phyloP scores from a whole-genome alignment of 345 rosid genomes.

The Brassica cretica region DNA sequence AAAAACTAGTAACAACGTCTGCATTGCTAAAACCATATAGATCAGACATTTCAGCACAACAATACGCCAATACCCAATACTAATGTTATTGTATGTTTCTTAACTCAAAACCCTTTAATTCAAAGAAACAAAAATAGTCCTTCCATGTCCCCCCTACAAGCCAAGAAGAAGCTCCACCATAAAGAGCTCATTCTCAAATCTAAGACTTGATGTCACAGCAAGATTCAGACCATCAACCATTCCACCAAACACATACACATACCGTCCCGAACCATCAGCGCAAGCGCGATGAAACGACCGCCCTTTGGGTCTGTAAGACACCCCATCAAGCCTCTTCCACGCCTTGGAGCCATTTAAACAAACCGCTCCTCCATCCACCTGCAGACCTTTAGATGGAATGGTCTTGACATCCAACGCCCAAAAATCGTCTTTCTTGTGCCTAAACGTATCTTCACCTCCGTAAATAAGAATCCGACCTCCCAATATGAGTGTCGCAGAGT shows the following conservation, averaged over 20 bases:
- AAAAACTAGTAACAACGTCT: neutral
- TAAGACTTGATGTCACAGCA: slow-evolving; percentile 54
- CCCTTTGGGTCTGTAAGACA: slow-evolving; percentile 55
- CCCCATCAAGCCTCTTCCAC: slow-evolving; percentile 65
- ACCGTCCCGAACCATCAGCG: slow-evolving; percentile 63
- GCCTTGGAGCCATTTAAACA: slow-evolving; percentile 38
- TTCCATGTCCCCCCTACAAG: neutral
- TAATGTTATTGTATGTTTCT: neutral
- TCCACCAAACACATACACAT: slow-evolving; percentile 78
- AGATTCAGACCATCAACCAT: slow-evolving; percentile 76
- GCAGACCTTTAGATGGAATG: slow-evolving; percentile 45
- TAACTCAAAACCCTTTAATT: neutral
- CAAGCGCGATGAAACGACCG: slow-evolving; percentile 90
- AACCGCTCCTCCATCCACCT: slow-evolving; percentile 35
- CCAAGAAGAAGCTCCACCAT: slow-evolving; percentile 63
- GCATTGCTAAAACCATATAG: neutral
- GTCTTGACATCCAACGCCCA: slow-evolving; percentile 72
- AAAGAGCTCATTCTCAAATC: slow-evolving; percentile 79
- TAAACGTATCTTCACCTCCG: slow-evolving; percentile 88
- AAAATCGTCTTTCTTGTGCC: slow-evolving; percentile 82
- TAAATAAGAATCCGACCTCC: slow-evolving; percentile 77
- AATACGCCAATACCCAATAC: neutral
- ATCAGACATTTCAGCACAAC: neutral
- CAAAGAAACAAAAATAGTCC: neutral
- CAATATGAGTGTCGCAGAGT: slow-evolving; percentile 70